phyloP scores from a whole-genome alignment of 177 flowering plant species.

The Vitis hybrid region DNA sequence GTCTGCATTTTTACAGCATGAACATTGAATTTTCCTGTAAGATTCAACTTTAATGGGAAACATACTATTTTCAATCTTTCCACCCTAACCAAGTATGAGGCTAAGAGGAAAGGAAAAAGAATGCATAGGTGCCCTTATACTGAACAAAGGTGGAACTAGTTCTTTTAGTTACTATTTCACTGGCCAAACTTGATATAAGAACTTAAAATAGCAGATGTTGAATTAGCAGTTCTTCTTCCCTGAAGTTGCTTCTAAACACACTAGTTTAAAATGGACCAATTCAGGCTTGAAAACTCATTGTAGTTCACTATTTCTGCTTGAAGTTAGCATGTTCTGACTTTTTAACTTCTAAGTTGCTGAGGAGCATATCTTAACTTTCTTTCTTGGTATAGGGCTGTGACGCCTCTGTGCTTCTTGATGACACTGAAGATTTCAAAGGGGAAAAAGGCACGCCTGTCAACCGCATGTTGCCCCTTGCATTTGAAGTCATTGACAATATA shows the following conservation, averaged over 20 bases:
- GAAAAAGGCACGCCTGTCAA: slow-evolving; percentile 63
- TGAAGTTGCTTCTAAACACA: background rate
- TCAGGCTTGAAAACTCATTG: background rate
- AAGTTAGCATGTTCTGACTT: background rate
- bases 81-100: too few species aligned
- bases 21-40: too few species aligned
- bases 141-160: too few species aligned
- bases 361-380: background rate
- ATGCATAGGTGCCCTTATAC: too few species aligned
- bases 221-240: background rate
- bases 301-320: background rate
- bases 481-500: slow-evolving; percentile 47
- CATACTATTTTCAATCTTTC: too few species aligned
- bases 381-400: slow-evolving; percentile 56
- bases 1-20: too few species aligned
- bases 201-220: background rate
- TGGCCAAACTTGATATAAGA: too few species aligned
- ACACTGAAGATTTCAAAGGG: slow-evolving; percentile 31
- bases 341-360: too few species aligned
- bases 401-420: slow-evolving; percentile 62
- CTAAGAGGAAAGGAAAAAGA: too few species aligned
- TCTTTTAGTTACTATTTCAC: too few species aligned
- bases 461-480: slow-evolving; percentile 44
- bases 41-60: too few species aligned
- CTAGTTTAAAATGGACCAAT: background rate